phyloP scores from a whole-genome alignment of 176 grass and related monocot species.

The Alloteropsis semialata region DNA sequence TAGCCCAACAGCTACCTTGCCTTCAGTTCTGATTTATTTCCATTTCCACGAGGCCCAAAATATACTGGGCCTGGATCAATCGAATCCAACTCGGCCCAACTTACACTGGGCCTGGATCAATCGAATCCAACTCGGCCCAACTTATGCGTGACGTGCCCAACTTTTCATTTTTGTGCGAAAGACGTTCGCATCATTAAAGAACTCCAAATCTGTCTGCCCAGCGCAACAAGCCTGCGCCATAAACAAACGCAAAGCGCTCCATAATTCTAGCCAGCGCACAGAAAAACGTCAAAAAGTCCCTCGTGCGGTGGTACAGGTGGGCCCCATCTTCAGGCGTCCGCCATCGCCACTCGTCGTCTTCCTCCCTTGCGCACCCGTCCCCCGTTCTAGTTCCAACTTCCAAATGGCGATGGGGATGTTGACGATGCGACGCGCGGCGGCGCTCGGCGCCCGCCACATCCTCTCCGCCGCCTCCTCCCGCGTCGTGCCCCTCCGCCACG shows the following conservation, averaged over 20 bases:
- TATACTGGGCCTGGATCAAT: no score
- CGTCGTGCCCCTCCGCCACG: conserved; percentile 37
- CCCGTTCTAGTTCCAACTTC: neutral
- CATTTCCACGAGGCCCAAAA: no score
- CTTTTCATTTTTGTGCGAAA: no score
- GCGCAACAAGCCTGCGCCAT: neutral
- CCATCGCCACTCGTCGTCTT: conserved; percentile 21
- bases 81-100: no score
- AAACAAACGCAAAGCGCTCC: neutral
- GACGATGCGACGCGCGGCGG: conserved; percentile 53
- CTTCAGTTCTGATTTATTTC: no score
- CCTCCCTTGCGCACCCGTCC: conserved; percentile 10
- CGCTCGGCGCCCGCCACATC: conserved; percentile 58
- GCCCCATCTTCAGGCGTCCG: neutral
- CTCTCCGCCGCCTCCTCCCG: conserved; percentile 14
- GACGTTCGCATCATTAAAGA: no score
- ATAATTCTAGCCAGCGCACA: neutral
- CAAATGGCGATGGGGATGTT: conserved; percentile 39
- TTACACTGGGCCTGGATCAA: no score
- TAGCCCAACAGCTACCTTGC: no score
- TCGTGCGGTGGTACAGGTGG: neutral
- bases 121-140: no score
- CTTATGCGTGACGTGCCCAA: no score
- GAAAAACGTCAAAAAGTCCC: neutral
- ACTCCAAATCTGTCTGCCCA: neutral